These are phyloP conservation scores for Pseudoturritis turrita DNA, from an alignment of 345 rosid species.

Conservation along the genomic window DNA sequence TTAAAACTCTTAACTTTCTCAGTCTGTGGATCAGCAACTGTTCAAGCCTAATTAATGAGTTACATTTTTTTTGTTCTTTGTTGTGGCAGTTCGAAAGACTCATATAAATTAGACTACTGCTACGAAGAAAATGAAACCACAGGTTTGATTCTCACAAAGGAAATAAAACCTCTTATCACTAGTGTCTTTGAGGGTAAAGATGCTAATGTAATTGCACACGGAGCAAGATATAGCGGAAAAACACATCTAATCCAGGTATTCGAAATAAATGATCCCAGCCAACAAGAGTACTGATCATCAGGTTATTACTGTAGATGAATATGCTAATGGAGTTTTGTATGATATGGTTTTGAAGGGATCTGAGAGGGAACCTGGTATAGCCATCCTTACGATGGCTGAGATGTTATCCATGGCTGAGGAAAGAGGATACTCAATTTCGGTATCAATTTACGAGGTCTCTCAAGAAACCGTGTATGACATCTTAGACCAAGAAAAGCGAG, in stretches of 20 bases:
- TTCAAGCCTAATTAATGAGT: not conserved
- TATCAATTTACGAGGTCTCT: constrained; percentile 52
- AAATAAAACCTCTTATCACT: constrained; percentile 51
- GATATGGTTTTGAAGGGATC: constrained; percentile 43
- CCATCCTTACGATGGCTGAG: constrained; percentile 41
- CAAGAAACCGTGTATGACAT: constrained; percentile 55
- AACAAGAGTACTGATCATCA: not conserved
- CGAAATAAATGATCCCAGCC: not conserved
- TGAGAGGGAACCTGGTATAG: constrained; percentile 49
- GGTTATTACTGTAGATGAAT: not conserved
- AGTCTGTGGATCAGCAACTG: too few relatives aligned
- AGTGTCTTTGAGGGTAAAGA: constrained; percentile 50
- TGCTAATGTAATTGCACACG: constrained; percentile 59
- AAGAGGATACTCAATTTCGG: constrained; percentile 28
- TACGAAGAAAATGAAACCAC: constrained; percentile 45
- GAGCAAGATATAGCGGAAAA: constrained; percentile 71
- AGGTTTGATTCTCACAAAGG: constrained; percentile 37
- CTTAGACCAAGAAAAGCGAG: constrained; percentile 39
- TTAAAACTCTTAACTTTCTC: too few relatives aligned
- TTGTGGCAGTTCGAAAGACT: constrained; percentile 48
- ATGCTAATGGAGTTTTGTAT: not conserved
- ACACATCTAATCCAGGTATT: constrained; percentile 55
- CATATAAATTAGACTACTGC: constrained; percentile 48
- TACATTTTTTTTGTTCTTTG: not conserved
- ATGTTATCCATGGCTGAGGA: constrained; percentile 42